Evolutionary conservation across 257 asterid genomes (phyloP).

Genomic region (Eustoma russellianum): DNA sequence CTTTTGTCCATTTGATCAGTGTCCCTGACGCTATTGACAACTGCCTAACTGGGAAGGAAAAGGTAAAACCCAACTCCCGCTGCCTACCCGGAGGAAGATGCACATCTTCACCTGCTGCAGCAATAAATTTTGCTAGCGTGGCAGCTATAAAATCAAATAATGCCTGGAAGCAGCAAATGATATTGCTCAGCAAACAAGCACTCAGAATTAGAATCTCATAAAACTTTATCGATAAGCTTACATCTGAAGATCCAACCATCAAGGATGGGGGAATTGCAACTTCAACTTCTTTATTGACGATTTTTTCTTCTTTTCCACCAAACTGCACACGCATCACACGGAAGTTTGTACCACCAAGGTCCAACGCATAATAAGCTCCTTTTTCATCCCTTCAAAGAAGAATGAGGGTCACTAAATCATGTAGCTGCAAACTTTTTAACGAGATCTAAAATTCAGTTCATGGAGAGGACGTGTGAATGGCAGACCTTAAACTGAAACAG

Average conservation of each 20-base stretch:
- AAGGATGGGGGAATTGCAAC: constrained; percentile 81
- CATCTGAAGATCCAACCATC: constrained; percentile 79
- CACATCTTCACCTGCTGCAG: constrained; percentile 58
- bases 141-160: constrained; percentile 75
- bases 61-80: constrained; percentile 95
- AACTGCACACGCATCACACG: constrained; percentile 76
- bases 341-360: constrained; percentile 94
- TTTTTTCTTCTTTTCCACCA: constrained; percentile 48
- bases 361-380: constrained; percentile 87
- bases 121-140: constrained; percentile 64
- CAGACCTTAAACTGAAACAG: too few species aligned
- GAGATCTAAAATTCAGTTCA: too few species aligned
- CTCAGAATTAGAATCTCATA: constrained; percentile 2
- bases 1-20: constrained; percentile 88
- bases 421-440: neutral
- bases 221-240: constrained; percentile 28
- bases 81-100: constrained; percentile 53
- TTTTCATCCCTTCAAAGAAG: constrained; percentile 44
- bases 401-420: constrained; percentile 8
- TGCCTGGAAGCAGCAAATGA: constrained; percentile 24
- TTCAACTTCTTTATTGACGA: constrained; percentile 47
- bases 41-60: constrained; percentile 87
- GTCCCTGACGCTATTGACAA: constrained; percentile 74
- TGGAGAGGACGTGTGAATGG: too few species aligned
- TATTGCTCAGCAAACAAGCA: constrained; percentile 1